Evolutionary conservation across 495 filamentous ascomycete species (phyloP).

Genomic region (Neurospora terricola): DNA sequence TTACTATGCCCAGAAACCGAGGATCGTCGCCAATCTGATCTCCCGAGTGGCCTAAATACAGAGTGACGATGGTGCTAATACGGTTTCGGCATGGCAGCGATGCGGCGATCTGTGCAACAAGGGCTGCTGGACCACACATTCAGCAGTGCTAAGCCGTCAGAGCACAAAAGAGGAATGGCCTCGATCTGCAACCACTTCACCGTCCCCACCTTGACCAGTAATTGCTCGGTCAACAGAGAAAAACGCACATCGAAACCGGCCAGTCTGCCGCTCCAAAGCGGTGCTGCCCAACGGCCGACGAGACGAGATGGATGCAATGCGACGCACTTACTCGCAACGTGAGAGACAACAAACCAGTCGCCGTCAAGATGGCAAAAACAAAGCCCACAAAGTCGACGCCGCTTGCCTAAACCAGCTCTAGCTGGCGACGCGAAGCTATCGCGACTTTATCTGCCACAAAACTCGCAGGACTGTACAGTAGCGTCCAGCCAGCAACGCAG

Average conservation of each 20-base stretch:
- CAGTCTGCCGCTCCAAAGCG: neutral
- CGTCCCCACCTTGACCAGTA: neutral
- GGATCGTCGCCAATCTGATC: neutral
- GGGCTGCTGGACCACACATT: neutral
- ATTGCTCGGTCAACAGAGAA: neutral
- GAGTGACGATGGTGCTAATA: neutral
- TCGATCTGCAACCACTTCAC: neutral
- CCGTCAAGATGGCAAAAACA: neutral
- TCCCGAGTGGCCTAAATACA: neutral
- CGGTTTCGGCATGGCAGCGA: neutral
- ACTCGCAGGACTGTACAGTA: neutral
- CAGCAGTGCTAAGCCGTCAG: neutral
- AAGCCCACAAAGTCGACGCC: neutral
- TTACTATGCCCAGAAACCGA: neutral
- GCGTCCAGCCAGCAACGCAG: neutral
- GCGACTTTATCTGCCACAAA: neutral
- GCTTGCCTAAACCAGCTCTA: neutral
- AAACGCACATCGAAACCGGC: neutral
- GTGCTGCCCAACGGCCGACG: neutral
- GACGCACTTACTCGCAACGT: neutral
- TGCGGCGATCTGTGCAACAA: neutral
- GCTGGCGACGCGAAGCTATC: neutral
- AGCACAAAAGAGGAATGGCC: neutral
- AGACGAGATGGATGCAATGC: neutral
- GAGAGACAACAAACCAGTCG: neutral